Conservation (phyloP, 345 rosid species). For the Eucalyptus albens region DNA sequence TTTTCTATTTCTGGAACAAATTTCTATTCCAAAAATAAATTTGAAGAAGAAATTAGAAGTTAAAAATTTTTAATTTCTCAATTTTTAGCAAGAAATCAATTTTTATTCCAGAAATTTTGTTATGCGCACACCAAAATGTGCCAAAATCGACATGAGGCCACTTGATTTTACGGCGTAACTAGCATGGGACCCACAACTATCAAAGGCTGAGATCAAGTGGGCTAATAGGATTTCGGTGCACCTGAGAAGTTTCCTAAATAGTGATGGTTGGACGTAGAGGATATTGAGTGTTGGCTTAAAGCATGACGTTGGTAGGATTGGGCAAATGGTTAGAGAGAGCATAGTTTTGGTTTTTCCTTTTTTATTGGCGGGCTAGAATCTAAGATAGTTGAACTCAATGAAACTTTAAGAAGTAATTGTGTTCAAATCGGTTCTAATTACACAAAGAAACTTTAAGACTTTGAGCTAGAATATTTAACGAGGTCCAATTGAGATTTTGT, state of each 20-base stretch:
- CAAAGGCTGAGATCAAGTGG: neutral
- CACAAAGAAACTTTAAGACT: neutral
- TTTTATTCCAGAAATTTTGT: fast-evolving
- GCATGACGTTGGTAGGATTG: neutral
- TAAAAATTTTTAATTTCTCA: too few species aligned
- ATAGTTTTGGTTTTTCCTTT: neutral
- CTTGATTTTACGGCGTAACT: too few species aligned
- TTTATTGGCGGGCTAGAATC: neutral
- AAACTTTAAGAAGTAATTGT: neutral
- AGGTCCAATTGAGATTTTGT: neutral
- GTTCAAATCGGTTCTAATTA: neutral
- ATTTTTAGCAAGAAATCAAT: fast-evolving
- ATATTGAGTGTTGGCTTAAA: neutral
- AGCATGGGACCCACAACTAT: neutral
- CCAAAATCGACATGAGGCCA: neutral
- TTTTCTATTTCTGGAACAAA: fast-evolving
- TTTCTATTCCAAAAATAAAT: too few species aligned
- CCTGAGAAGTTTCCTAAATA: neutral
- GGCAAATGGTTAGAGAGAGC: neutral
- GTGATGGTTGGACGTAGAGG: neutral
- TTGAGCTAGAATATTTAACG: neutral
- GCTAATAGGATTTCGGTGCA: neutral
- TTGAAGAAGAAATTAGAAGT: fast-evolving
- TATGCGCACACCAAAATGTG: fast-evolving
- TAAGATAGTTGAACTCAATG: neutral